phyloP scores from a whole-genome alignment of 1,284 basidiomycete genomes.

The Chondrostereum purpureum region DNA sequence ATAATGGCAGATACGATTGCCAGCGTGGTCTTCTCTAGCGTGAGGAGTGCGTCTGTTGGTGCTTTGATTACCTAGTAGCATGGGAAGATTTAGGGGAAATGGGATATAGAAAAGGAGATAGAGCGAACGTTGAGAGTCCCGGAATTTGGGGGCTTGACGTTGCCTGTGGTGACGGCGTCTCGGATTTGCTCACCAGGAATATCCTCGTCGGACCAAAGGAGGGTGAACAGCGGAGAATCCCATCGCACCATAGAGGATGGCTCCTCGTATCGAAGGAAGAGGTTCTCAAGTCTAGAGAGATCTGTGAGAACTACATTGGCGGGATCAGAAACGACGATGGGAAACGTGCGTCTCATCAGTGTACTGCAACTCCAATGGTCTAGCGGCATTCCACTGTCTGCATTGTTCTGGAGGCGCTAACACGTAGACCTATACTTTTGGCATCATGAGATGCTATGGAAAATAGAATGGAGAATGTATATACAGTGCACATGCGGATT shows the following conservation, averaged over 20 bases:
- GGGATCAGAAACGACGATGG: slow-evolving; percentile 1
- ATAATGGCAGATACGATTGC: slow-evolving; percentile 65
- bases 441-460: slow-evolving; percentile 9
- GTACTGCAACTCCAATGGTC: slow-evolving; percentile 51
- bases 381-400: slow-evolving; percentile 64
- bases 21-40: slow-evolving; percentile 68
- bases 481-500: slow-evolving; percentile 81
- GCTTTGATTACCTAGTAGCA: slow-evolving; percentile 60
- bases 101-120: background rate
- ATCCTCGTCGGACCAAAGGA: slow-evolving; percentile 69
- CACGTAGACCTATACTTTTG: slow-evolving; percentile 57
- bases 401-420: slow-evolving; percentile 78
- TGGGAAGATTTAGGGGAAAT: slow-evolving; percentile 3
- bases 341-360: slow-evolving; percentile 62
- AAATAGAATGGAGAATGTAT: slow-evolving; percentile 24
- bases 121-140: slow-evolving; percentile 72
- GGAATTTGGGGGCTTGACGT: slow-evolving; percentile 81
- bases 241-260: slow-evolving; percentile 95
- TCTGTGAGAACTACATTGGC: background rate
- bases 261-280: slow-evolving; percentile 89
- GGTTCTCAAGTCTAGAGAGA: slow-evolving; percentile 72
- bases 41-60: slow-evolving; percentile 75
- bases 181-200: slow-evolving; percentile 74
- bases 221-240: slow-evolving; percentile 91
- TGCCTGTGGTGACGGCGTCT: slow-evolving; percentile 73